Evolutionary conservation across 306 rosid genomes (phyloP).

Genomic region (Vigna unguiculata): DNA sequence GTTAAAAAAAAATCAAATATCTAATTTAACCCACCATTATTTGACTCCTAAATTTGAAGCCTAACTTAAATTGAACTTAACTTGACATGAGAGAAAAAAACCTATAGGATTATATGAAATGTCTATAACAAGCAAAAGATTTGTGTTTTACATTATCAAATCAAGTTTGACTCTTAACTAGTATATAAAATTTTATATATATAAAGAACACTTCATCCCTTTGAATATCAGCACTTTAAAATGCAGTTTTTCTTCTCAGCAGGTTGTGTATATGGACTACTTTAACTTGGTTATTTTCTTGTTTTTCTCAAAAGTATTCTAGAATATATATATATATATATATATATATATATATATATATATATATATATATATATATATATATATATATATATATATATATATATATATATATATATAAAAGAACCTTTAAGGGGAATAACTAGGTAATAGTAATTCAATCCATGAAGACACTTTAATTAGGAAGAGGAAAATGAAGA

Average conservation of each 20-base stretch:
- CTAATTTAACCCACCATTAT: background rate
- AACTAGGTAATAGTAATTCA: background rate
- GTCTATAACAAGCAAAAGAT: conserved; percentile 16
- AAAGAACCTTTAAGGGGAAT: too few species aligned
- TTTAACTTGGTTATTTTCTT: background rate
- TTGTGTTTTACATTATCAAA: conserved; percentile 18
- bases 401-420: too few species aligned
- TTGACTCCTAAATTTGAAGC: background rate
- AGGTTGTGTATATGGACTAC: background rate
- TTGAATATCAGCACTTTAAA: background rate
- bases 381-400: too few species aligned
- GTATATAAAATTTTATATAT: background rate
- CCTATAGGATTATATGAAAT: background rate
- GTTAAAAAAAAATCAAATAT: too few species aligned
- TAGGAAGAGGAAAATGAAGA: background rate
- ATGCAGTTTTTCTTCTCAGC: background rate
- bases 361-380: too few species aligned
- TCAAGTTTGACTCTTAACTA: conserved; percentile 13
- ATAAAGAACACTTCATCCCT: background rate
- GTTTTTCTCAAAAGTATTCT: too few species aligned
- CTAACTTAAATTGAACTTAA: too few species aligned
- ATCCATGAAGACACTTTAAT: background rate
- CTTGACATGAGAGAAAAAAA: background rate
- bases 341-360: too few species aligned
- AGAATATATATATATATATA: too few species aligned